Percentiles rank a stretch among this genome's conserved stretches.
Conservation (phyloP, 176 grass and related monocot species). For the Aegilops sharonensis region DNA sequence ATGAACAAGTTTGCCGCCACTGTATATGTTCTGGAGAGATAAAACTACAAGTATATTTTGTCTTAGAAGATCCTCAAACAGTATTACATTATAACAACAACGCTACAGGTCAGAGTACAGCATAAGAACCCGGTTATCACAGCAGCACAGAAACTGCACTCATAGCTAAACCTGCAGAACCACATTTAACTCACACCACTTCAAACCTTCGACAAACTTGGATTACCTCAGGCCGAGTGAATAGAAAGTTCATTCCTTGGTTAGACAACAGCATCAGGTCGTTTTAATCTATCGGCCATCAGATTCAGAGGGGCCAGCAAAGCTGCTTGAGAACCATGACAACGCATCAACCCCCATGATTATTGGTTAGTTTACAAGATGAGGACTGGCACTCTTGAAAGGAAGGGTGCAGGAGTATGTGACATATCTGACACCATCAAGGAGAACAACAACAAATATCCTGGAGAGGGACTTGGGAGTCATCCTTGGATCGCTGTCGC, state of each 20-base stretch:
- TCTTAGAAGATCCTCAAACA: conserved; percentile 7
- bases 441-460: conserved; percentile 91
- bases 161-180: conserved; percentile 12
- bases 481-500: conserved; percentile 70
- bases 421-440: conserved; percentile 93
- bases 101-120: conserved; percentile 1
- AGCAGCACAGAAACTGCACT: conserved; percentile 29
- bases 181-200: conserved; percentile 20
- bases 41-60: conserved; percentile 18
- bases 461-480: conserved; percentile 63
- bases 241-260: conserved; percentile 27
- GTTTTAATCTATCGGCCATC: conserved; percentile 20
- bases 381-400: conserved; percentile 64
- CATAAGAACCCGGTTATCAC: conserved; percentile 4
- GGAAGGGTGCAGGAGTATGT: conserved; percentile 97
- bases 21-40: not conserved
- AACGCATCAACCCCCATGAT: not conserved
- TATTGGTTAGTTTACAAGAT: conserved; percentile 78
- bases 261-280: conserved; percentile 26
- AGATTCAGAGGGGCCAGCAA: not conserved
- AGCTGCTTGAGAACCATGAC: conserved; percentile 8
- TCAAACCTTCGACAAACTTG: conserved; percentile 40
- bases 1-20: not conserved
- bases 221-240: conserved; percentile 42
- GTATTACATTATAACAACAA: conserved; percentile 26